These are phyloP conservation scores for Colletotrichum plurivorum DNA, from an alignment of 2,329 filamentous ascomycete genomes.

Conservation along the genomic window DNA sequence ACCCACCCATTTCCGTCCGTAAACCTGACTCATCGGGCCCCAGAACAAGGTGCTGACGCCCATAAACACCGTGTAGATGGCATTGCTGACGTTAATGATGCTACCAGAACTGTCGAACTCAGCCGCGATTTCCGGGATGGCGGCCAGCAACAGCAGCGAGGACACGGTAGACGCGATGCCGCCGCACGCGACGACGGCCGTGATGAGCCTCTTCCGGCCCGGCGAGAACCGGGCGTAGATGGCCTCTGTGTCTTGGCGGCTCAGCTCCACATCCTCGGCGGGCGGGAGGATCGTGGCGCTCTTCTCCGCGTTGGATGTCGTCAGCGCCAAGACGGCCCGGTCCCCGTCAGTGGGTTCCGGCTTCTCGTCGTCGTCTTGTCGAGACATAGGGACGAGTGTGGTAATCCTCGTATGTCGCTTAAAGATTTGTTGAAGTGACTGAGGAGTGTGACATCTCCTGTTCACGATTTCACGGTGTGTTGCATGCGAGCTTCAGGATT, in stretches of 20 bases:
- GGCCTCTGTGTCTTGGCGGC: conserved; percentile 35
- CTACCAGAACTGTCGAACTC: conserved; percentile 76
- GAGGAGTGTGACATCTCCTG: neutral
- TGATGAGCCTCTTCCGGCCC: conserved; percentile 28
- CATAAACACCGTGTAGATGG: conserved; percentile 81
- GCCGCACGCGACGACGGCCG: conserved; percentile 29
- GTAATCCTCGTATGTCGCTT: neutral
- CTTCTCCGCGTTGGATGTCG: conserved; percentile 36
- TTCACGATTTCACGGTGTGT: neutral
- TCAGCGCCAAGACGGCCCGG: conserved; percentile 8
- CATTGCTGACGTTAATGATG: conserved; percentile 79
- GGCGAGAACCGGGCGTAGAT: conserved; percentile 26
- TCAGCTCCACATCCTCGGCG: conserved; percentile 15
- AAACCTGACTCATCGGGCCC: conserved; percentile 74
- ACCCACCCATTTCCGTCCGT: conserved; percentile 64
- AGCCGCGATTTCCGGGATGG: conserved; percentile 79
- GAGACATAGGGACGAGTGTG: conserved; percentile 11
- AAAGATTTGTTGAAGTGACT: neutral
- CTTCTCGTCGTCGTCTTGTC: conserved; percentile 11
- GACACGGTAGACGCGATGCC: conserved; percentile 32
- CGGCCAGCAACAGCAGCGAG: conserved; percentile 71
- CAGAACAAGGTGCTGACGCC: conserved; percentile 75
- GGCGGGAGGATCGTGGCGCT: conserved; percentile 17
- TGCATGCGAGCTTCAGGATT: neutral
- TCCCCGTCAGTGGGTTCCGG: neutral